These are phyloP conservation scores for Saccharomyces paradoxus DNA, from an alignment of 805 yeast genomes.

Conservation along the genomic window DNA sequence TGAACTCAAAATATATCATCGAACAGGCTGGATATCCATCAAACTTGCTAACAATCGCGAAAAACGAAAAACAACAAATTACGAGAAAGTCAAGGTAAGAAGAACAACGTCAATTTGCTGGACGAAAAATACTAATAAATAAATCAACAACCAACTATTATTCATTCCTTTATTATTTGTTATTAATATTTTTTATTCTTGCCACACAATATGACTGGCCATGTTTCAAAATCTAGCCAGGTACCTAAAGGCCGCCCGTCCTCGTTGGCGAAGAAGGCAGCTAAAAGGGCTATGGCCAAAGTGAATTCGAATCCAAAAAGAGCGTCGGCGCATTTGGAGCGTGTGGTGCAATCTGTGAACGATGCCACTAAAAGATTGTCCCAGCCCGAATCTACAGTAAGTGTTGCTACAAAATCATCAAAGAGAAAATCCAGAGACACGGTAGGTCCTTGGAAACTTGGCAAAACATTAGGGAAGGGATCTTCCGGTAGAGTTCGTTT, in stretches of 20 bases:
- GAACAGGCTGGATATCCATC: neutral
- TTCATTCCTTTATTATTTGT: slow-evolving; percentile 11
- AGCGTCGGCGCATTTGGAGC: slow-evolving; percentile 17
- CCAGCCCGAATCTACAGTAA: slow-evolving; percentile 23
- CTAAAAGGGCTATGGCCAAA: slow-evolving; percentile 21
- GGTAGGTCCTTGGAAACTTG: slow-evolving; percentile 79
- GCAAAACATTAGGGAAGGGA: slow-evolving; percentile 72
- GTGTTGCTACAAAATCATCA: slow-evolving; percentile 23
- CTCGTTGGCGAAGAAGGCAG: slow-evolving; percentile 23
- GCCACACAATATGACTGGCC: slow-evolving; percentile 4
- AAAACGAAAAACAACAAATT: neutral
- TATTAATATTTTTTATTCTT: slow-evolving; percentile 1
- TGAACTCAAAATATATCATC: neutral
- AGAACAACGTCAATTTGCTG: neutral
- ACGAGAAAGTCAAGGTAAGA: neutral
- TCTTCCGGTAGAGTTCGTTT: slow-evolving; percentile 74
- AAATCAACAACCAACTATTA: slow-evolving; percentile 13
- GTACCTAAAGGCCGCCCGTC: slow-evolving; percentile 4
- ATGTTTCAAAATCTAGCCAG: slow-evolving; percentile 4
- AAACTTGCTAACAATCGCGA: neutral
- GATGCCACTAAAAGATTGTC: slow-evolving; percentile 31
- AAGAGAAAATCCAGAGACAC: slow-evolving; percentile 31
- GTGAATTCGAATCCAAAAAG: neutral
- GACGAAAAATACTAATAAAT: neutral
- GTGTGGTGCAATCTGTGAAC: slow-evolving; percentile 29